Base-by-base conservation (phyloP, 352 stramenopile genomes). In the Albugo candida region DNA sequence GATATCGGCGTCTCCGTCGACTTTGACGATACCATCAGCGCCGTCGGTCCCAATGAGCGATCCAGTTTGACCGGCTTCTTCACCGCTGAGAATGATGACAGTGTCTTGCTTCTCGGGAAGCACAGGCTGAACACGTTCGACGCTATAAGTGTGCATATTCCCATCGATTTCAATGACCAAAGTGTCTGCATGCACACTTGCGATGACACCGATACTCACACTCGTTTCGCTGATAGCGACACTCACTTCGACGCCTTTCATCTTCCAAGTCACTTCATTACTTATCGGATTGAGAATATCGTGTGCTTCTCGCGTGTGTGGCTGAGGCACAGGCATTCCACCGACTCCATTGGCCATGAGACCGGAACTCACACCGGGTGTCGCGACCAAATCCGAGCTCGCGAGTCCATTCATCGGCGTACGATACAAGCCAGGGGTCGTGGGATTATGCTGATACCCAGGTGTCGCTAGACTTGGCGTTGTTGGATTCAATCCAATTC, bases 21-120 rank as follows among this genome's bases (percentile, higher is more conserved):
- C 74, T 67, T 92, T 92, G 41, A 92, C 79, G 52, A 92, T 92
- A 55, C 79, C 79, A 44, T 92, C 79, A 17, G 76, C 72, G 13
- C 64, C 66, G 58, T 92, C 76, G n/a, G 78, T 85, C 62, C 79
- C 79, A 52, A 92, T 92, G 2, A 92, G 51, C 35, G 74, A 88
- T 24, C 79, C 79, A 14, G 67, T 88, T 48, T 81, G 78, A 18
- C 79, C 79, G 1, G 79, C 79, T 62, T 92, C 79, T 39, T 92
- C 79, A 19, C 79, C 79, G 18, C 72, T 83, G 14, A 92, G 54
- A 41, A 92, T 89, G 48, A 86, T 83, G 16, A 92, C 79, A 20
- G 76, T 85, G 49, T 92, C 74, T 51, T 88, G 73, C 57, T 89
- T 89, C 52, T 89, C 79, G 8, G 79, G 79, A 11, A 83, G 64